These are phyloP conservation scores for Zoysia matrella DNA, from an alignment of 202 grass and related monocot genomes.

Conservation along the genomic window DNA sequence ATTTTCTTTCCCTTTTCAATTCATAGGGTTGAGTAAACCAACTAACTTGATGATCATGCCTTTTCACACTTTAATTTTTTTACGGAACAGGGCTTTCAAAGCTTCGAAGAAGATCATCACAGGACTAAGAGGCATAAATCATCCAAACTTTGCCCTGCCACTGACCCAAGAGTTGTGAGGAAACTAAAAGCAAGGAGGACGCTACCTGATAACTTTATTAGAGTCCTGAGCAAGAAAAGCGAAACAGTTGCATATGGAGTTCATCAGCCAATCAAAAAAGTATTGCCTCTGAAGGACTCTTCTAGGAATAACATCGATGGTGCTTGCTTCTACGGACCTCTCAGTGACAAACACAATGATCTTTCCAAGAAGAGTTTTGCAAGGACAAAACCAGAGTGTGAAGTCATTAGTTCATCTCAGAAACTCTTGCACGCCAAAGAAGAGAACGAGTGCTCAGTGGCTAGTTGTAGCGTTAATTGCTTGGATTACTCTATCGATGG, in stretches of 20 bases:
- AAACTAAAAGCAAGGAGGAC: slow-evolving; percentile 32
- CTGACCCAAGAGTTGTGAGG: slow-evolving; percentile 26
- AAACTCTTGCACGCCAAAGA: slow-evolving; percentile 25
- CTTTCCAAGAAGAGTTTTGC: slow-evolving; percentile 19
- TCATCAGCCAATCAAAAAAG: slow-evolving; percentile 22
- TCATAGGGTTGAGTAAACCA: neutral
- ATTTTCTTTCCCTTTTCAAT: slow-evolving; percentile 12
- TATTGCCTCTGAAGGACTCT: slow-evolving; percentile 34
- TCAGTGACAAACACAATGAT: slow-evolving; percentile 9
- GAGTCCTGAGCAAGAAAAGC: slow-evolving; percentile 36
- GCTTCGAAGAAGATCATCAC: slow-evolving; percentile 16
- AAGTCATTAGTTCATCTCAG: slow-evolving; percentile 1
- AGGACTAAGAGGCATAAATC: neutral
- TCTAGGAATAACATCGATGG: slow-evolving; percentile 10
- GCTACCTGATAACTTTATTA: slow-evolving; percentile 22
- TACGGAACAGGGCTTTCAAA: slow-evolving; percentile 16
- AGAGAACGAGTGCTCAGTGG: slow-evolving; percentile 60
- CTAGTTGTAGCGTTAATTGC: slow-evolving; percentile 53
- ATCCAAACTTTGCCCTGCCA: slow-evolving; percentile 13
- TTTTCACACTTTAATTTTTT: slow-evolving; percentile 7
- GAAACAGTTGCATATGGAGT: slow-evolving; percentile 31
- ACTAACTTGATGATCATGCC: neutral
- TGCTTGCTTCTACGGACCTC: slow-evolving; percentile 8
- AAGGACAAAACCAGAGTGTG: slow-evolving; percentile 5
- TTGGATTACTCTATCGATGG: slow-evolving; percentile 12